Base-by-base conservation (phyloP, 495 filamentous ascomycete species). In the Penicillium fimorum region DNA sequence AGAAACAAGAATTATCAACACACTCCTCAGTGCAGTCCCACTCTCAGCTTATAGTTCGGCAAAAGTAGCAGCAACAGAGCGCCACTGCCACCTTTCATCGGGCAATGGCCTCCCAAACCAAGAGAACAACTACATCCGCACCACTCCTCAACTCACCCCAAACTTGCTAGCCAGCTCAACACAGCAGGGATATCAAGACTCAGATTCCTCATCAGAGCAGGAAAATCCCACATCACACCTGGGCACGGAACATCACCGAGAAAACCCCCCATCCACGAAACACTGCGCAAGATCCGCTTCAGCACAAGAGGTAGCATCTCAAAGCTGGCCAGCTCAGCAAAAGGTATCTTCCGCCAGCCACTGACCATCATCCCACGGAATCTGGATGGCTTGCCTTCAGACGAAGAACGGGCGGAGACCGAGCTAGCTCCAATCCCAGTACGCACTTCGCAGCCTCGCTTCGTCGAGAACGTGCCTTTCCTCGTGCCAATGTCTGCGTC, bases 31-130 rank as follows among this genome's bases (percentile, higher is more conserved):
- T 1, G 52, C 61, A 40, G 33, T 58, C 11, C 61, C 61, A n/a
- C 49, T 55, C 2, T 46, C 60, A 5, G 15, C 49, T 22, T 62
- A 62, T 33, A 62, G 50, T 15, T 66, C 66, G 2, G 58, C 58
- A 1, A 55, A 47, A 32, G 54, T 50, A 33, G 52, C 56, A 32
- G 54, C 53, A 33, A 55, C 56, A 46, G 52, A 29, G 42, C 52
- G 32, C 15, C 42, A 18, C 30, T 54, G 42, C 43, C 33, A 33
- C 8, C n/a, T 54, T 4, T 35, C 42, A 27, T 38, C 32, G 15
- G 42, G 52, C 4, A 54, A 54, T n/a, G 52, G 22, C 0, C 0
- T n/a, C 2, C 1, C 47, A 5, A 46, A 38, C 22, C 20, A 46
- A 27, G 27, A 27, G 25, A 25, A 2, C 32, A 33, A 17, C 25